Base-by-base conservation (phyloP, 257 asterid genomes). In the Solanum corneliomulleri region DNA sequence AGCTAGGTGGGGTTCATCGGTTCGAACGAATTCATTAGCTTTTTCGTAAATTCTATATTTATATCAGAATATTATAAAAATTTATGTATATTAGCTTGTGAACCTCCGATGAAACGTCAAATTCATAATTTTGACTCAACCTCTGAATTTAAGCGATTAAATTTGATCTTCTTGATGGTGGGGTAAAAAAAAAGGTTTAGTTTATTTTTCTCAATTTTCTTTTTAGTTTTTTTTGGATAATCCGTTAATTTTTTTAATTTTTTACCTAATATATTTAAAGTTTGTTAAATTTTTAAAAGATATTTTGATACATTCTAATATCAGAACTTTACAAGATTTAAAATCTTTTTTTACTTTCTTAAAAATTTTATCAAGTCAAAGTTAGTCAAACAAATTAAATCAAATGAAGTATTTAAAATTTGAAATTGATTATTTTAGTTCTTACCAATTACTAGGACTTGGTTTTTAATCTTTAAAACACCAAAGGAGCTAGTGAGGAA, bases 231-330 rank as follows among this genome's bases (percentile, higher is more conserved):
- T 21, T 23, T 62, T 4, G 2, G 3, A 11, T 3, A 62, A 62
- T 8, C n/a, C 7, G 1, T n/a, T 11, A 62, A 62, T 2, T 62
- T 2, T 62, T 9, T 4, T 21, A 23, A 9, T 4, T 62, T 10
- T 13, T 13, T 13, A 12, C 6, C 4, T 45, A 5, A 47, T 13
- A 47, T 47, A 13, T 13, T 9, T 60, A 9, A 60, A 60, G 3
- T 21, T 0, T 1, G 0, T 1, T 11, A 58, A 11, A 58, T 60
- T 37, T 37, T 37, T 23, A 2, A 60, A 60, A 11, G 6, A 0
- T 9, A 23, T 60, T 8, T 58, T 20, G 66, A 8, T 58, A 20
- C 25, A 58, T 20, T 58, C 5, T 62, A 62, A 11, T 10, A 62
- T 5, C 7, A 62, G 5, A 23, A 62, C 11, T 56, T 18, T 2